A percentile compares a stretch with the other conserved stretches of the same genome.
Evolutionary conservation across 441 rosid genomes (phyloP).

Genomic region (Croton setiger): DNA sequence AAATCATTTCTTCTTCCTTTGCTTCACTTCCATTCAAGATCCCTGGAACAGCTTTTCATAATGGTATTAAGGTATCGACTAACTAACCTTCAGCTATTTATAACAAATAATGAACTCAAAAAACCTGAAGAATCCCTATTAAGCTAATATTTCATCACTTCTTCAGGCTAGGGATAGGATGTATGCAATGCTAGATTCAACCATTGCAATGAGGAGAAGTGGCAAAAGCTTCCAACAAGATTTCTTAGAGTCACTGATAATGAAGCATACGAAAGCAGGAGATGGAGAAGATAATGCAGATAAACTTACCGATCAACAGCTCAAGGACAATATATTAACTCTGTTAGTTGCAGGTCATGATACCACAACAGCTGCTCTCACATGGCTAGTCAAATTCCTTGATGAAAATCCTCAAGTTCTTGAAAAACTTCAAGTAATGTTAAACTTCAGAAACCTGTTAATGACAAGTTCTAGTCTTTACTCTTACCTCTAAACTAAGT

Average conservation of each 20-base stretch:
- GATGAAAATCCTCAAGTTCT: constrained; percentile 48
- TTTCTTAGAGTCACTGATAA: constrained; percentile 52
- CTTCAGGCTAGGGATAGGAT: constrained; percentile 60
- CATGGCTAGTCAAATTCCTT: constrained; percentile 58
- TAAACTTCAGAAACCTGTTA: background rate
- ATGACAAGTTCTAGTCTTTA: background rate
- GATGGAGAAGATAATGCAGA: constrained; percentile 30
- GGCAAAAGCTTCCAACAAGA: constrained; percentile 48
- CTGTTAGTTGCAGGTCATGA: constrained; percentile 68
- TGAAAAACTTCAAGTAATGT: constrained; percentile 44
- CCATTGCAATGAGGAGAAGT: constrained; percentile 41
- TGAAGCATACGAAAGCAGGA: constrained; percentile 42
- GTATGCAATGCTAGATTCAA: constrained; percentile 49
- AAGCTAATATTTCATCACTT: background rate
- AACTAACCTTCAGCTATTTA: background rate
- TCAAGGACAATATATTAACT: constrained; percentile 60
- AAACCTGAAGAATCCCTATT: background rate
- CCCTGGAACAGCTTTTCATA: constrained; percentile 59
- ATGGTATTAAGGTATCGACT: constrained; percentile 48
- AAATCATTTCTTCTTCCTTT: constrained; percentile 56
- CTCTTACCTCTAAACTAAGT: background rate
- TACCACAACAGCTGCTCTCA: constrained; percentile 63
- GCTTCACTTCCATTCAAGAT: constrained; percentile 61
- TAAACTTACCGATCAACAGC: constrained; percentile 51
- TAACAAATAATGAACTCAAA: background rate